phyloP scores from a whole-genome alignment of 2,329 filamentous ascomycete genomes.

The Sarocladium oryzae region DNA sequence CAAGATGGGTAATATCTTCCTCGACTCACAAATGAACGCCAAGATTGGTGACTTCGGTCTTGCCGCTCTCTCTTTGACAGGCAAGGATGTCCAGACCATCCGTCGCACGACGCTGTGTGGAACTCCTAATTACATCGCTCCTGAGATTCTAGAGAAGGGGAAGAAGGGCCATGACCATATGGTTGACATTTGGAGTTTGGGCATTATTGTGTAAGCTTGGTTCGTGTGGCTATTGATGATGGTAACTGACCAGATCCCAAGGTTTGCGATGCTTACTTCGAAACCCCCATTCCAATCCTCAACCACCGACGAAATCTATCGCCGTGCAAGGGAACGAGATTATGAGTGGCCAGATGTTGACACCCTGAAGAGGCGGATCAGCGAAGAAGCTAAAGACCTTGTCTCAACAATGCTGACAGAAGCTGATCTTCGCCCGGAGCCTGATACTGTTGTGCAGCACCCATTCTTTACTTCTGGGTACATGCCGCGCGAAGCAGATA shows the following conservation, averaged over 20 bases:
- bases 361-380: slow-evolving; percentile 62
- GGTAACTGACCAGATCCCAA: slow-evolving; percentile 25
- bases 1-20: slow-evolving; percentile 97
- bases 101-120: slow-evolving; percentile 91
- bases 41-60: slow-evolving; percentile 98
- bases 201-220: slow-evolving; percentile 82
- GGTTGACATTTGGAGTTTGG: slow-evolving; percentile 97
- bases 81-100: slow-evolving; percentile 78
- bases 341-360: slow-evolving; percentile 72
- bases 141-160: slow-evolving; percentile 89
- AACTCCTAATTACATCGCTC: slow-evolving; percentile 96
- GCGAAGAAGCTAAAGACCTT: slow-evolving; percentile 68
- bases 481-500: slow-evolving; percentile 57
- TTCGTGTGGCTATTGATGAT: background rate
- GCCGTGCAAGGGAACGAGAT: slow-evolving; percentile 60
- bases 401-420: slow-evolving; percentile 71
- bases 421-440: slow-evolving; percentile 66
- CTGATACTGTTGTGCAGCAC: slow-evolving; percentile 73
- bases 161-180: slow-evolving; percentile 95
- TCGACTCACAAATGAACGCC: slow-evolving; percentile 92
- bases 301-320: slow-evolving; percentile 81
- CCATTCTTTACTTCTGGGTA: slow-evolving; percentile 73
- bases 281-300: slow-evolving; percentile 94
- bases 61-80: slow-evolving; percentile 83
- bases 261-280: slow-evolving; percentile 93